Evolutionary conservation across 2,329 filamentous ascomycete species (phyloP).

Genomic region (Rhinocladiella mackenziei): DNA sequence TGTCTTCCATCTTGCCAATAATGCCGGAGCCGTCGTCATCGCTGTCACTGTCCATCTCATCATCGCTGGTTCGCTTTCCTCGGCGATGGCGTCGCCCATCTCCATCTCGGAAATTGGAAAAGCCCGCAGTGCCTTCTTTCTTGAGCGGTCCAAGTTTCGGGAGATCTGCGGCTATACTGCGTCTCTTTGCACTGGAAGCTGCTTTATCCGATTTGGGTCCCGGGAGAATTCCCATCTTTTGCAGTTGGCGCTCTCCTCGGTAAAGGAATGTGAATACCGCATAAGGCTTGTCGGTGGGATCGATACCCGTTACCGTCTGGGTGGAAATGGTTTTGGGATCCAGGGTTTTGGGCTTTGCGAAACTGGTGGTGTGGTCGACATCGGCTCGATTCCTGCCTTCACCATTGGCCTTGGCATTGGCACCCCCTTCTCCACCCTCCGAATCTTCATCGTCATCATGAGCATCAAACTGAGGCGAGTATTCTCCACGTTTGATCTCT

Average conservation of each 20-base stretch:
- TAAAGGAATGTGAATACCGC: slow-evolving; percentile 98
- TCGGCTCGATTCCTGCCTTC: slow-evolving; percentile 68
- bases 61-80: slow-evolving; percentile 51
- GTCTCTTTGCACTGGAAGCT: slow-evolving; percentile 65
- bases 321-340: slow-evolving; percentile 98
- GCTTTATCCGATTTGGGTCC: slow-evolving; percentile 62
- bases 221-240: slow-evolving; percentile 88
- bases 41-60: slow-evolving; percentile 71
- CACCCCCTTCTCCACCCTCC: slow-evolving; percentile 40
- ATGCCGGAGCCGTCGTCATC: slow-evolving; percentile 68
- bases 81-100: slow-evolving; percentile 51
- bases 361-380: slow-evolving; percentile 94
- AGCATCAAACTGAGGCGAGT: slow-evolving; percentile 94
- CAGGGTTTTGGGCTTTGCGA: slow-evolving; percentile 90
- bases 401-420: slow-evolving; percentile 50
- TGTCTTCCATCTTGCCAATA: slow-evolving; percentile 58
- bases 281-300: slow-evolving; percentile 92
- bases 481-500: slow-evolving; percentile 96
- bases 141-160: slow-evolving; percentile 79
- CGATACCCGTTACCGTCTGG: slow-evolving; percentile 93
- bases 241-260: slow-evolving; percentile 87
- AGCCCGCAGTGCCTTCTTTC: slow-evolving; percentile 81
- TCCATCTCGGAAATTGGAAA: slow-evolving; percentile 78
- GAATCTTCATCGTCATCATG: slow-evolving; percentile 82
- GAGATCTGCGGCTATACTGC: slow-evolving; percentile 80